Evolutionary conservation across 129 eudicot species (phyloP).

Genomic region (Ambrosia artemisiifolia): DNA sequence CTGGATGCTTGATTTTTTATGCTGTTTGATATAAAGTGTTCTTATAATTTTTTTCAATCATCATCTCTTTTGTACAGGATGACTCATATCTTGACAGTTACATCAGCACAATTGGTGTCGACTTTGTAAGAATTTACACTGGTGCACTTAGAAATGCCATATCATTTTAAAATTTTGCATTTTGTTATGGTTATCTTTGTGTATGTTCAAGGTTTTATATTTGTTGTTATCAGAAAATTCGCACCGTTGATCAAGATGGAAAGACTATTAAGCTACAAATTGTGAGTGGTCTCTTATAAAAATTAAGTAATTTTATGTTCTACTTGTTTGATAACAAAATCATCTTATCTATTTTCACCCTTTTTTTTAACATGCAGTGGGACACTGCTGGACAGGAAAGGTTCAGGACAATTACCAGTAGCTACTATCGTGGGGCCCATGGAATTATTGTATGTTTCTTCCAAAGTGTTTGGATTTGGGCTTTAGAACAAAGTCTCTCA

Average conservation of each 20-base stretch:
- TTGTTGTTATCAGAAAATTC: conserved; percentile 52
- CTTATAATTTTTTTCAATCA: background rate
- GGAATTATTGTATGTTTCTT: conserved; percentile 68
- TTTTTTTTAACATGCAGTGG: conserved; percentile 47
- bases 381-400: conserved; percentile 96
- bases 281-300: conserved; percentile 33
- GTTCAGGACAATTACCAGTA: conserved; percentile 78
- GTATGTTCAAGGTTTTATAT: background rate
- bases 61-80: conserved; percentile 40
- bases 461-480: background rate
- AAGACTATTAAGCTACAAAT: conserved; percentile 89
- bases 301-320: background rate
- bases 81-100: conserved; percentile 84
- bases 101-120: conserved; percentile 87
- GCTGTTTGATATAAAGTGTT: conserved; percentile 1
- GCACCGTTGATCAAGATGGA: conserved; percentile 88
- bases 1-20: background rate
- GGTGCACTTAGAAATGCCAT: background rate
- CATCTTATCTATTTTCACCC: background rate
- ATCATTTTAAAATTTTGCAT: background rate
- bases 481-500: background rate
- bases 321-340: background rate
- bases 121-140: conserved; percentile 49
- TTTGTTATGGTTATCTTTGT: background rate
- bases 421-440: conserved; percentile 96